phyloP scores from a whole-genome alignment of 371 early-diverging fungal genomes.

The Synchytrium microbalum region DNA sequence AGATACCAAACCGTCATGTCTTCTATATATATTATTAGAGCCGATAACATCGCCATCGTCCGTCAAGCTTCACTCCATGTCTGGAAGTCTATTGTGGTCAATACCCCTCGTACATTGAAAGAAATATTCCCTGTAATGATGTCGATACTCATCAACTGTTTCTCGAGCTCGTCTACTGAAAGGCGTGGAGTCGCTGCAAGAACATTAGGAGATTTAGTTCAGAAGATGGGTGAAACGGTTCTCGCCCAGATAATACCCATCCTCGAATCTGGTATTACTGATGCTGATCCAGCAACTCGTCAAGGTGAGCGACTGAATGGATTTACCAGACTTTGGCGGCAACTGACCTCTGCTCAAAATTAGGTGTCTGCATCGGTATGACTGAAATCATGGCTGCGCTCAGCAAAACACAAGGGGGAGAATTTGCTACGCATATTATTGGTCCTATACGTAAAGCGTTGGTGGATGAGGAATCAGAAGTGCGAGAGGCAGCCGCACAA shows the following conservation, averaged over 20 bases:
- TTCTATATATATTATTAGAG: constrained; percentile 82
- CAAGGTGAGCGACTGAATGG: too few relatives aligned
- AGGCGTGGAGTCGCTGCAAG: constrained; percentile 67
- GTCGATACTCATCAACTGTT: constrained; percentile 69
- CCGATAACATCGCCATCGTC: constrained; percentile 57
- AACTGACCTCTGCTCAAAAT: too few relatives aligned
- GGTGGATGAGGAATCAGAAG: constrained; percentile 48
- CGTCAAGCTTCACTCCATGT: constrained; percentile 82
- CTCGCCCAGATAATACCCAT: constrained; percentile 82
- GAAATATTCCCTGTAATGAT: constrained; percentile 85
- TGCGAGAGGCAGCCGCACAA: constrained; percentile 89
- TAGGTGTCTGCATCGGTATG: constrained; percentile 86
- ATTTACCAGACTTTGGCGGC: too few relatives aligned
- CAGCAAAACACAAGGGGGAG: constrained; percentile 68
- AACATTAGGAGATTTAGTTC: constrained; percentile 89
- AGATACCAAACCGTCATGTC: constrained; percentile 83
- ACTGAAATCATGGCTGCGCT: constrained; percentile 84
- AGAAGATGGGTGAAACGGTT: constrained; percentile 87
- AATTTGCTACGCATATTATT: constrained; percentile 74
- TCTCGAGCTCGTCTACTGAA: constrained; percentile 67
- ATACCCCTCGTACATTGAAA: constrained; percentile 94
- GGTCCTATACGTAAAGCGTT: constrained; percentile 71
- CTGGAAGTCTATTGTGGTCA: constrained; percentile 91
- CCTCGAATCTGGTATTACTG: constrained; percentile 68
- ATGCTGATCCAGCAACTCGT: constrained; percentile 50